phyloP scores from a whole-genome alignment of 306 rosid genomes.

The Ceratonia siliqua region DNA sequence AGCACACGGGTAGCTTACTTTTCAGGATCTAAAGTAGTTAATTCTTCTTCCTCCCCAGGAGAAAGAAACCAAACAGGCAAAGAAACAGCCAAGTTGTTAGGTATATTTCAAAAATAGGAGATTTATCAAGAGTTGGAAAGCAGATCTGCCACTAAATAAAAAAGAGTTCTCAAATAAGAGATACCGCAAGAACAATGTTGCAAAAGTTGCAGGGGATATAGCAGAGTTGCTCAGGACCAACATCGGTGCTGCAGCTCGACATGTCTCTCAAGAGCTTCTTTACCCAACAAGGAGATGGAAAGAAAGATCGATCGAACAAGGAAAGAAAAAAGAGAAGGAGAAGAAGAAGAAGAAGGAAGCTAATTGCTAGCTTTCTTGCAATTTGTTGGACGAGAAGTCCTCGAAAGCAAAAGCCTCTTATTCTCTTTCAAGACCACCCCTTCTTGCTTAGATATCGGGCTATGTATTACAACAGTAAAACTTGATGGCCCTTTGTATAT shows the following conservation, averaged over 20 bases:
- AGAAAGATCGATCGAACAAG: not conserved
- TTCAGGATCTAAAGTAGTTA: conserved; percentile 49
- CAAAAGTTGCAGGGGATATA: conserved; percentile 98
- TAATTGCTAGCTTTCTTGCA: conserved; percentile 7
- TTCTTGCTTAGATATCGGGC: conserved; percentile 40
- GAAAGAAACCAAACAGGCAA: not conserved
- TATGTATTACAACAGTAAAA: conserved; percentile 39
- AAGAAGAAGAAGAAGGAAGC: not conserved
- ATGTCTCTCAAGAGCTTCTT: conserved; percentile 38
- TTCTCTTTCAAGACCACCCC: conserved; percentile 28
- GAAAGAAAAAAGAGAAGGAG: not conserved
- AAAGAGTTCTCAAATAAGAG: conserved; percentile 25
- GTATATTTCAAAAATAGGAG: too few relatives aligned
- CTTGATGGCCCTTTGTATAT: conserved; percentile 32
- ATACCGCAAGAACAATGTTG: conserved; percentile 96
- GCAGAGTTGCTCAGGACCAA: conserved; percentile 88
- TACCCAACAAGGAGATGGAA: not conserved
- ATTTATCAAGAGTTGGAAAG: not conserved
- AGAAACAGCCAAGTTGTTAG: too few relatives aligned
- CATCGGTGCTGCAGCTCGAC: conserved; percentile 74
- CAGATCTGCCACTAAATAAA: conserved; percentile 39
- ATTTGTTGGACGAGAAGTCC: conserved; percentile 24
- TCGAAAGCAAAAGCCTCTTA: conserved; percentile 37
- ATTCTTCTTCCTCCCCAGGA: not conserved
- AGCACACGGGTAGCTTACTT: conserved; percentile 14